These are phyloP conservation scores for Gossypium stocksii DNA, from an alignment of 345 rosid genomes.

Conservation along the genomic window DNA sequence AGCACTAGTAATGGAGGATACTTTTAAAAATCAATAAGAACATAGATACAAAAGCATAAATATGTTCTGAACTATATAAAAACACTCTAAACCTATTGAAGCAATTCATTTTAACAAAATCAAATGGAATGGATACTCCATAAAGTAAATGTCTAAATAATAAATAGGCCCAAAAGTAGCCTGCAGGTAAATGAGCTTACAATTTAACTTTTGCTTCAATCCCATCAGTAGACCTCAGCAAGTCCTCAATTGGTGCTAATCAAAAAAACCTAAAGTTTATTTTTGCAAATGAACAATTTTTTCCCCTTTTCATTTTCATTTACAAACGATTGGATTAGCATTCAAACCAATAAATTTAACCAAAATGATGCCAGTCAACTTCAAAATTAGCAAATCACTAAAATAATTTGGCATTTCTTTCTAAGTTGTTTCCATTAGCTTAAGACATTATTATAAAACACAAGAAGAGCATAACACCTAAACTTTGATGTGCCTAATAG, in stretches of 20 bases:
- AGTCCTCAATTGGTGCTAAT: neutral
- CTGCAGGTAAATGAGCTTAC: neutral
- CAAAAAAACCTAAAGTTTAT: neutral
- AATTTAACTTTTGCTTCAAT: neutral
- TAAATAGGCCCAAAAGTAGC: neutral
- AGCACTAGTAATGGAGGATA: neutral
- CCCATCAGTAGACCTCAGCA: constrained; percentile 5
- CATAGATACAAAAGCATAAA: neutral
- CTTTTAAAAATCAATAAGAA: neutral
- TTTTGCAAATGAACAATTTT: neutral
- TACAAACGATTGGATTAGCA: neutral
- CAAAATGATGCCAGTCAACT: neutral
- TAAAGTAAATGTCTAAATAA: neutral
- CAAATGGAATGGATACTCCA: neutral
- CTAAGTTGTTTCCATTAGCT: neutral
- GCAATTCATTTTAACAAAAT: neutral
- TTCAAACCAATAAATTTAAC: neutral
- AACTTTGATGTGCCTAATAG: neutral
- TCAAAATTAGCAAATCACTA: neutral
- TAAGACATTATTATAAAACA: neutral
- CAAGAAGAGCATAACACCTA: neutral
- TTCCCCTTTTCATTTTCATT: neutral
- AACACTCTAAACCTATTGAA: neutral
- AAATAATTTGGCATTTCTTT: neutral
- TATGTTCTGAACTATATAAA: neutral